A percentile compares a stretch with the other conserved stretches of the same genome.
phyloP scores from a whole-genome alignment of 2,329 filamentous ascomycete species.

The Trichothecium roseum region DNA sequence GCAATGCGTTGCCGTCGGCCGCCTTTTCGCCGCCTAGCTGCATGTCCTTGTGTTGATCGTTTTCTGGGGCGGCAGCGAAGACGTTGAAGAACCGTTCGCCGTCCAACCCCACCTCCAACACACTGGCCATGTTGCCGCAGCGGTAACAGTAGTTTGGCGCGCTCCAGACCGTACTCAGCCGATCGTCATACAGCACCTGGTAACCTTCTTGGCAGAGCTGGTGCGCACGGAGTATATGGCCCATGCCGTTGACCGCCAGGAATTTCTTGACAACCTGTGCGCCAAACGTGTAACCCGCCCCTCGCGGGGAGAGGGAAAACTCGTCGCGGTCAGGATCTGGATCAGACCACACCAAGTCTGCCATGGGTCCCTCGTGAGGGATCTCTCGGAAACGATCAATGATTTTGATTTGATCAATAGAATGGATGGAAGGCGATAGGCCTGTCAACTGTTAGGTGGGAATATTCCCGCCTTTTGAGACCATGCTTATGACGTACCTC shows the following conservation, averaged over 20 bases:
- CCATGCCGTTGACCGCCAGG: conserved; percentile 93
- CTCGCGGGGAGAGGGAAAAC: conserved; percentile 86
- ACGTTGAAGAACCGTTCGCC: conserved; percentile 96
- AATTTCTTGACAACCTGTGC: conserved; percentile 98
- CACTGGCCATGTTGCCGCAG: conserved; percentile 94
- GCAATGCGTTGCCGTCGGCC: conserved; percentile 52
- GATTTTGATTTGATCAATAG: conserved; percentile 98
- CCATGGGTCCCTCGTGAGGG: conserved; percentile 97
- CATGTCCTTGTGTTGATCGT: conserved; percentile 80
- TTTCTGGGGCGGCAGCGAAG: conserved; percentile 92
- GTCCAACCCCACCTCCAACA: conserved; percentile 87
- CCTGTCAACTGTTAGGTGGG: conserved; percentile 30
- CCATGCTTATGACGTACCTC: conserved; percentile 52
- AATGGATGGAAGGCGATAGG: conserved; percentile 84
- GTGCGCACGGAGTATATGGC: conserved; percentile 93
- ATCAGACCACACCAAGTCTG: conserved; percentile 98
- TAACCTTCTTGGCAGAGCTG: conserved; percentile 98
- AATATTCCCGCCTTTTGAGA: too few species aligned
- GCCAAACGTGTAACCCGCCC: conserved; percentile 94
- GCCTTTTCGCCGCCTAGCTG: conserved; percentile 66
- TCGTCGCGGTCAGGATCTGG: conserved; percentile 96
- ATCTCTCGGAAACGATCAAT: conserved; percentile 98
- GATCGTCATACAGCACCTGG: conserved; percentile 92
- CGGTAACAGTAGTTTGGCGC: conserved; percentile 93
- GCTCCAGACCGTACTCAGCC: conserved; percentile 93